phyloP scores from a whole-genome alignment of 345 rosid genomes.

The Gossypium thurberi region DNA sequence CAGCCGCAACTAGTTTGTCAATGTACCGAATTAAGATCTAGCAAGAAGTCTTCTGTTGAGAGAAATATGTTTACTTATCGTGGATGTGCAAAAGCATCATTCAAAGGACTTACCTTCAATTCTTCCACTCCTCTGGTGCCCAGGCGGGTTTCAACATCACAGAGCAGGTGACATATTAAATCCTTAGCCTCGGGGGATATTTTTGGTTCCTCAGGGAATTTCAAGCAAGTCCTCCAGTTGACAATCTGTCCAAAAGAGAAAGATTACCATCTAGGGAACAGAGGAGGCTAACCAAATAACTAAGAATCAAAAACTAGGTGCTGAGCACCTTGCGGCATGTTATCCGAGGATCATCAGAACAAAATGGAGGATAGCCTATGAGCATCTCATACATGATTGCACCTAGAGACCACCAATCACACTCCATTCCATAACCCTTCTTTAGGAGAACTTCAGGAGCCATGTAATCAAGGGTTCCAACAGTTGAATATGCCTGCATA shows the following conservation, averaged over 20 bases:
- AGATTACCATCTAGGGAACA: conserved; percentile 20
- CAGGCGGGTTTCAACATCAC: conserved; percentile 87
- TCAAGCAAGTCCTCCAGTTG: conserved; percentile 88
- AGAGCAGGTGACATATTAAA: conserved; percentile 80
- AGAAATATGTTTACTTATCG: neutral
- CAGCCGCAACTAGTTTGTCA: neutral
- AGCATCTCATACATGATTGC: conserved; percentile 99
- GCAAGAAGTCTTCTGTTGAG: neutral
- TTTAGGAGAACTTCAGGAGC: conserved; percentile 93
- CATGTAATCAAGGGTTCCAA: conserved; percentile 99
- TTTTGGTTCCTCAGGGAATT: conserved; percentile 91
- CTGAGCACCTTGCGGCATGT: conserved; percentile 85
- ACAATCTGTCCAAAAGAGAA: conserved; percentile 52
- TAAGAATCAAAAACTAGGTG: conserved; percentile 18
- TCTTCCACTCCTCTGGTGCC: conserved; percentile 93
- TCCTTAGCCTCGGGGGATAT: conserved; percentile 83
- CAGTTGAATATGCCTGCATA: conserved; percentile 90
- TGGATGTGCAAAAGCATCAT: neutral
- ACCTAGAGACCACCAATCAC: conserved; percentile 99
- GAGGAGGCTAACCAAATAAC: conserved; percentile 6
- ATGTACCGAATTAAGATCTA: conserved; percentile 7
- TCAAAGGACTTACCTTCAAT: conserved; percentile 48
- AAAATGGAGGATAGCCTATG: conserved; percentile 95
- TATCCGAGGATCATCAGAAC: conserved; percentile 92
- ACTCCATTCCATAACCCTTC: conserved; percentile 97